A percentile compares a stretch with the other conserved stretches of the same genome.
phyloP scores from a whole-genome alignment of 768 basidiomycete species.

The Paxillus ammoniavirescens region DNA sequence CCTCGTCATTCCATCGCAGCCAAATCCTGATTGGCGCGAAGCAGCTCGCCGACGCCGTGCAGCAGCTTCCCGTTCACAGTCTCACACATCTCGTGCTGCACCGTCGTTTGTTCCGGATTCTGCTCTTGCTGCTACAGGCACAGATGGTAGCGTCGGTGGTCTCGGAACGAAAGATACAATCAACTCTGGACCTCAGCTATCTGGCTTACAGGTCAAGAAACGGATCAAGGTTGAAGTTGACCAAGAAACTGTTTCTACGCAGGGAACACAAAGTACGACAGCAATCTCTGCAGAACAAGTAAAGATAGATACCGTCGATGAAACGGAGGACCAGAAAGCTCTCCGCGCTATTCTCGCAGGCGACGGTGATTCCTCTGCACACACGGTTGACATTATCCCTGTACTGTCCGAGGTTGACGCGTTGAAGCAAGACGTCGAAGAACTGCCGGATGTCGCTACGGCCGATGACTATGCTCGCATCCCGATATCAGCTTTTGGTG shows the following conservation, averaged over 20 bases:
- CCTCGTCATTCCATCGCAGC: slow-evolving; percentile 80
- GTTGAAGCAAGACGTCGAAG: slow-evolving; percentile 76
- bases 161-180: slow-evolving; percentile 73
- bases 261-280: neutral
- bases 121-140: slow-evolving; percentile 51
- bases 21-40: slow-evolving; percentile 91
- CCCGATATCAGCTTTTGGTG: slow-evolving; percentile 90
- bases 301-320: slow-evolving; percentile 37
- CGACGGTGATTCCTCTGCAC: slow-evolving; percentile 36
- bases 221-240: slow-evolving; percentile 32
- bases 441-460: slow-evolving; percentile 73
- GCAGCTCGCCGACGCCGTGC: slow-evolving; percentile 60
- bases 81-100: neutral
- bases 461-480: slow-evolving; percentile 87
- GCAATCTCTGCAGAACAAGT: slow-evolving; percentile 11
- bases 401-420: slow-evolving; percentile 76
- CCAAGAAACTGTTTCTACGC: slow-evolving; percentile 17
- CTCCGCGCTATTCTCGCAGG: slow-evolving; percentile 75
- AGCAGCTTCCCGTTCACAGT: slow-evolving; percentile 7
- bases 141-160: slow-evolving; percentile 75
- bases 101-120: slow-evolving; percentile 65
- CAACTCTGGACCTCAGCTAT: slow-evolving; percentile 70
- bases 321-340: slow-evolving; percentile 78
- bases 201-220: slow-evolving; percentile 60
- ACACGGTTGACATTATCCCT: slow-evolving; percentile 62